A percentile compares a stretch with the other conserved stretches of the same genome.
Evolutionary conservation across 163 green algal species (phyloP).

Genomic region (Chlorella variabilis): DNA sequence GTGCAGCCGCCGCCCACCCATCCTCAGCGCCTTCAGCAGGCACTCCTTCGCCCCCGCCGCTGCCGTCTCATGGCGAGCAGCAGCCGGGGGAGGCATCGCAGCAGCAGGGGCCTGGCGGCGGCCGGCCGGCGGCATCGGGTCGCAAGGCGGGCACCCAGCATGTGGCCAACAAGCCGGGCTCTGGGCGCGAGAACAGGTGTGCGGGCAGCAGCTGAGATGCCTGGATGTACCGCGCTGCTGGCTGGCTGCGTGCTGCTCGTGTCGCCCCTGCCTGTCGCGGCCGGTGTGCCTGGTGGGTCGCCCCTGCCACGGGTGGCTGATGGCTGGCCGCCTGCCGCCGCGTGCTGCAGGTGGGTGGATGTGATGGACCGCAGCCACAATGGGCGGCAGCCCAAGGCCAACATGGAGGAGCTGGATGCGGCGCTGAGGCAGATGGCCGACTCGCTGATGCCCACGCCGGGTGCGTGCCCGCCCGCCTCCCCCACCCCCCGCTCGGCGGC

Average conservation of each 20-base stretch:
- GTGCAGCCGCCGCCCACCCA: background rate
- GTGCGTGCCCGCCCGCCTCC: slow-evolving; percentile 6
- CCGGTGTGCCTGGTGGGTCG: too few relatives aligned
- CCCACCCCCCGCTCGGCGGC: too few relatives aligned
- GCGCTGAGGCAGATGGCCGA: slow-evolving; percentile 48
- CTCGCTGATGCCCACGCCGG: slow-evolving; percentile 45
- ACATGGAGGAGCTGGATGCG: slow-evolving; percentile 49
- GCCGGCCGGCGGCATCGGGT: background rate
- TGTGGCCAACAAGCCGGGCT: background rate
- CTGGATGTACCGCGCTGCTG: background rate
- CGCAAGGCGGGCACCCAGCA: slow-evolving; percentile 8
- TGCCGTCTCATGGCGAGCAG: background rate
- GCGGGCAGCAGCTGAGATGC: background rate
- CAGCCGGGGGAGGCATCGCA: background rate
- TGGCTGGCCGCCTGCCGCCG: too few relatives aligned
- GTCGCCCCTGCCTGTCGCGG: too few relatives aligned
- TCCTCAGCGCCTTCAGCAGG: background rate
- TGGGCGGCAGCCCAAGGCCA: slow-evolving; percentile 29
- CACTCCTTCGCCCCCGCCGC: background rate
- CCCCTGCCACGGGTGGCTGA: too few relatives aligned
- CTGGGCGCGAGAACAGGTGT: slow-evolving; percentile 27
- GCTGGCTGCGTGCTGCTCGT: too few relatives aligned
- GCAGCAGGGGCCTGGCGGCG: background rate
- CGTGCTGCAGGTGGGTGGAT: slow-evolving; percentile 57
- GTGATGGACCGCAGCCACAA: slow-evolving; percentile 47